Base-by-base conservation (phyloP, 2,329 filamentous ascomycete genomes). In the Pseudogymnoascus sp. region DNA sequence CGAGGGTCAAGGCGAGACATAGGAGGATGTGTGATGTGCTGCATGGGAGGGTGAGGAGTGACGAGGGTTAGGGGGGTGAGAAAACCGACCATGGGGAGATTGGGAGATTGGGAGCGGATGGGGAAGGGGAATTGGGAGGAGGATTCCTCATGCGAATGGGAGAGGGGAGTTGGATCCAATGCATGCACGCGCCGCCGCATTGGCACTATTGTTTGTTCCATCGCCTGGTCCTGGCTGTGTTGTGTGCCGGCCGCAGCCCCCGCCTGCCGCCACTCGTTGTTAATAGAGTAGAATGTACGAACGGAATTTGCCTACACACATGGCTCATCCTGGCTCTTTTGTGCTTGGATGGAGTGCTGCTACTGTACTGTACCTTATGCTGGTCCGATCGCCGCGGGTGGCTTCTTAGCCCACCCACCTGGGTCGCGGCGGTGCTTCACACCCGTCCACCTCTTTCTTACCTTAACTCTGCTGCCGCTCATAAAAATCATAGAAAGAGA, bases 371-470 rank as follows among this genome's bases (percentile, higher is more conserved):
- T 53, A 53, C 47, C 47, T 53, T 53, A 53, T 53, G 47, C 47
- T 53, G 47, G 47, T 53, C 47, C 47, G 47, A 53, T 53, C 47
- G 47, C 25, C 47, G 47, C 47, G 47, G 47, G 47, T 53, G 47
- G 47, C 47, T 53, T 53, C 47, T 31, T 53, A 31, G 47, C 47
- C 47, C 47, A 21, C 47, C 21, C n/a, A 53, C 23, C 47, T 53
- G 47, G 47, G 47, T 53, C n/a, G 47, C n/a, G 47, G 47, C 25
- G 47, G 25, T 31, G 18, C 47, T n/a, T 16, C 23, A 31, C 8
- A 31, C 25, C 47, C 47, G 47, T 53, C n/a, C 47, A 18, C n/a
- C 2, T 23, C 25, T 31, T 4, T 5, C 23, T 25, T 28, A 53
- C 42, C 38, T 47, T 47, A 31, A 28, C 18, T 11, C 2, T 25